phyloP scores from a whole-genome alignment of 2,329 filamentous ascomycete genomes.

The Arthrocladium fulminans region DNA sequence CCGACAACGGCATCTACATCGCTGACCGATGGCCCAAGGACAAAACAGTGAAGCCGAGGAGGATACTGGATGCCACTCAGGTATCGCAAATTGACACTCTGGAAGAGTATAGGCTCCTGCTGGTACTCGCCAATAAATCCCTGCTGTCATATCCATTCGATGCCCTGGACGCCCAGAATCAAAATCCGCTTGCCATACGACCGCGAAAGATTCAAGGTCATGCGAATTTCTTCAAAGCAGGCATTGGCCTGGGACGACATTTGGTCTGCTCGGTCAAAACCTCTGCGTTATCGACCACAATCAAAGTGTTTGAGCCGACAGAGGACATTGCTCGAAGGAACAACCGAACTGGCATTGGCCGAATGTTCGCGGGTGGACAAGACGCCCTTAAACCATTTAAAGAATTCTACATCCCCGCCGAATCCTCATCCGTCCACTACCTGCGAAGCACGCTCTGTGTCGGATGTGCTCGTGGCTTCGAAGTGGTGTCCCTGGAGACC shows the following conservation, averaged over 20 bases:
- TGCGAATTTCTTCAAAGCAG: slow-evolving; percentile 97
- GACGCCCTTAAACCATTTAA: slow-evolving; percentile 95
- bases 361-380: slow-evolving; percentile 89
- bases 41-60: slow-evolving; percentile 59
- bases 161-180: slow-evolving; percentile 71
- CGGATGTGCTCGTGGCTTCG: slow-evolving; percentile 88
- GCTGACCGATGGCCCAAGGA: slow-evolving; percentile 87
- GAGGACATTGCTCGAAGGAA: slow-evolving; percentile 88
- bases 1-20: slow-evolving; percentile 86
- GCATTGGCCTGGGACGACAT: slow-evolving; percentile 87
- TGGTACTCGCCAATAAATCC: slow-evolving; percentile 89
- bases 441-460: slow-evolving; percentile 94
- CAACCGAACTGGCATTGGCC: slow-evolving; percentile 89
- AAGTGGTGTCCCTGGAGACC: slow-evolving; percentile 91
- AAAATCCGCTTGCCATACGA: slow-evolving; percentile 66
- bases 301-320: slow-evolving; percentile 98
- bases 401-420: slow-evolving; percentile 97
- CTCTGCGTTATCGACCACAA: slow-evolving; percentile 82
- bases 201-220: slow-evolving; percentile 95
- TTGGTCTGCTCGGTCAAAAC: slow-evolving; percentile 96
- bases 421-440: slow-evolving; percentile 98
- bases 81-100: slow-evolving; percentile 95
- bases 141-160: slow-evolving; percentile 81
- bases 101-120: slow-evolving; percentile 84
- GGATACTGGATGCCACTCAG: slow-evolving; percentile 74